Evolutionary conservation across 768 basidiomycete genomes (phyloP).

Genomic region (Cystofilobasidium bisporidii): DNA sequence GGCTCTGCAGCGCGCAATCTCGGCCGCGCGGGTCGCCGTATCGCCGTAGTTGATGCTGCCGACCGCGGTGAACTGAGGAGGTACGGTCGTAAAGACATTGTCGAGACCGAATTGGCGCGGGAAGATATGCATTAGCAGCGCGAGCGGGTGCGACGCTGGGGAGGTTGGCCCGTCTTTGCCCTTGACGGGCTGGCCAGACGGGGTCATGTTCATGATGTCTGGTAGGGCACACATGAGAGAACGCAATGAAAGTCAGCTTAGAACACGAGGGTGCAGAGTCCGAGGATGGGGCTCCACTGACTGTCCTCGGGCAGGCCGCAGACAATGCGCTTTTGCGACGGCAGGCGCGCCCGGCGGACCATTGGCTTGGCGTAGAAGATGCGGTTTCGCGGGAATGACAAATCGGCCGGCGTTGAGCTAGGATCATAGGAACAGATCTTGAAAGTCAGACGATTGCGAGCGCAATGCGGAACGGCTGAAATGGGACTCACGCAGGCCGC

Average conservation of each 20-base stretch:
- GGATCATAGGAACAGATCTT: too few species aligned
- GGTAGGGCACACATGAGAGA: too few species aligned
- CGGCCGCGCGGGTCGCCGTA: neutral
- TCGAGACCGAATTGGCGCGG: conserved; percentile 63
- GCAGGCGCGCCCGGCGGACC: conserved; percentile 28
- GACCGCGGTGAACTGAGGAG: neutral
- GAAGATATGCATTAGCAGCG: conserved; percentile 74
- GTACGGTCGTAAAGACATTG: conserved; percentile 48
- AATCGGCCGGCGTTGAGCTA: conserved; percentile 30
- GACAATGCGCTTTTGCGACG: conserved; percentile 49
- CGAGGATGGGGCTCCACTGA: conserved; percentile 38
- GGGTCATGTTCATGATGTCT: neutral
- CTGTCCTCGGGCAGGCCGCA: conserved; percentile 63
- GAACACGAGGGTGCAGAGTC: too few species aligned
- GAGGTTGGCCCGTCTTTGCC: conserved; percentile 33
- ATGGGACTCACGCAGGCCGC: neutral
- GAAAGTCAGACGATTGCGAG: neutral
- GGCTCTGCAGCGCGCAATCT: conserved; percentile 17
- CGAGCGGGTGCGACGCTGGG: conserved; percentile 47
- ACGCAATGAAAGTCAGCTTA: neutral
- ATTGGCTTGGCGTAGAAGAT: conserved; percentile 60
- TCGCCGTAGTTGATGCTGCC: conserved; percentile 18
- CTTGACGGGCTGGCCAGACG: conserved; percentile 43
- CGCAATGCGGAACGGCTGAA: neutral
- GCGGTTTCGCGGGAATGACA: conserved; percentile 33